These are phyloP conservation scores for Rhizophora mangle DNA, from an alignment of 345 rosid species.

Conservation along the genomic window DNA sequence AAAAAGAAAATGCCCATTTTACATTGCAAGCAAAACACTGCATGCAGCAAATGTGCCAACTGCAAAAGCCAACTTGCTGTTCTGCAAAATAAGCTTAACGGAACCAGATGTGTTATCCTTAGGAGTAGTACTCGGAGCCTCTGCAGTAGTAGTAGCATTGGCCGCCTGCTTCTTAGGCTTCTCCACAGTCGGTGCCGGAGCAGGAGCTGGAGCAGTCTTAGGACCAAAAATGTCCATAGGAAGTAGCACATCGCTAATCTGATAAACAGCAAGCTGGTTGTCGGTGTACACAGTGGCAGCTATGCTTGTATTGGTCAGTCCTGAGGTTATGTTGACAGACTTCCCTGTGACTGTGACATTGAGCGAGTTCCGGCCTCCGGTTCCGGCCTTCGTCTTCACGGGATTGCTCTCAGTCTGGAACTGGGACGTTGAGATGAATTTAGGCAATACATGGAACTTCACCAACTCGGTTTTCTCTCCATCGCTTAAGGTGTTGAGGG, in stretches of 20 bases:
- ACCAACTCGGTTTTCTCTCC: constrained; percentile 36
- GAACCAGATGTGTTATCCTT: constrained; percentile 11
- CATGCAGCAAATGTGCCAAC: constrained; percentile 1
- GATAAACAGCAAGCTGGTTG: constrained; percentile 35
- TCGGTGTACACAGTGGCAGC: constrained; percentile 33
- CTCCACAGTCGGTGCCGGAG: constrained; percentile 4
- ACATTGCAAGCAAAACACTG: not conserved
- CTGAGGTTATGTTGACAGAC: constrained; percentile 27
- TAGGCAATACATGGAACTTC: constrained; percentile 40
- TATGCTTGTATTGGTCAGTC: constrained; percentile 34
- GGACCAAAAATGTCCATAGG: constrained; percentile 31
- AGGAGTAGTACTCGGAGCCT: not conserved
- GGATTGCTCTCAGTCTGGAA: constrained; percentile 49
- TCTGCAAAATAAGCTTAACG: not conserved
- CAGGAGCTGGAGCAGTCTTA: constrained; percentile 21
- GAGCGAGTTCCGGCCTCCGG: constrained; percentile 23
- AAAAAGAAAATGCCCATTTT: not conserved
- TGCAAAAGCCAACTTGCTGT: not conserved
- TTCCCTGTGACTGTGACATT: constrained; percentile 31
- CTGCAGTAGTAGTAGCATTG: not conserved
- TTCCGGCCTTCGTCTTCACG: constrained; percentile 37
- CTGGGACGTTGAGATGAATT: constrained; percentile 27
- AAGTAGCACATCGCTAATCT: constrained; percentile 37
- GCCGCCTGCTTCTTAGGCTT: constrained; percentile 8
- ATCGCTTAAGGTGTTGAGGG: constrained; percentile 17